Evolutionary conservation across 2,329 filamentous ascomycete genomes (phyloP).

Genomic region (Fusarium keratoplasticum): DNA sequence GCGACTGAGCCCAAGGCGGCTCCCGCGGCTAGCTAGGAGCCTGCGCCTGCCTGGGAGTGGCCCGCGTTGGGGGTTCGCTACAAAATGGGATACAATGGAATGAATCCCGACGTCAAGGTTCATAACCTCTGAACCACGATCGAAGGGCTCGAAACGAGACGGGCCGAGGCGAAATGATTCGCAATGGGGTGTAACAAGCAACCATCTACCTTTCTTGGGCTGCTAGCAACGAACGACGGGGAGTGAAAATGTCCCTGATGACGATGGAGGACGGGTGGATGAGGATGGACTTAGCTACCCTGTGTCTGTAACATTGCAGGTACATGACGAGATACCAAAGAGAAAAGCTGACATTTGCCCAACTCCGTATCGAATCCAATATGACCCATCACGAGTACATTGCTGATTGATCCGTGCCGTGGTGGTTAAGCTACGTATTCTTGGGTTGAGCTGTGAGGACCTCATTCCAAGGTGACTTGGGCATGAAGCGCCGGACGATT

Average conservation of each 20-base stretch:
- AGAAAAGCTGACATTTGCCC: constrained; percentile 7
- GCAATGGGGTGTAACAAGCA: not conserved
- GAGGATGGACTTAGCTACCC: constrained; percentile 9
- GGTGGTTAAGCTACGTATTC: not conserved
- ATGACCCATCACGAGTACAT: not conserved
- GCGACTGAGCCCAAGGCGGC: constrained; percentile 52
- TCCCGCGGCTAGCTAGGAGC: constrained; percentile 46
- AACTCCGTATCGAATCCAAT: not conserved
- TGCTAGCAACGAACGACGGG: not conserved
- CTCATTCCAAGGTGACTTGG: not conserved
- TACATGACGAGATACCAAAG: constrained; percentile 32
- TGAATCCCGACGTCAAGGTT: not conserved
- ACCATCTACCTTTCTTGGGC: not conserved
- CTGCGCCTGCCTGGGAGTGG: constrained; percentile 47
- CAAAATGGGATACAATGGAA: constrained; percentile 9
- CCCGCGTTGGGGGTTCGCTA: constrained; percentile 22
- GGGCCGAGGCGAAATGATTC: not conserved
- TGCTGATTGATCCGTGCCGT: not conserved
- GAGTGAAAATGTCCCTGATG: not conserved
- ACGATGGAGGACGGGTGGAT: constrained; percentile 5
- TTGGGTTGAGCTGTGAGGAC: not conserved
- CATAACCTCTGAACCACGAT: constrained; percentile 7
- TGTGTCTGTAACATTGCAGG: constrained; percentile 13
- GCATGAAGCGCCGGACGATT: not conserved
- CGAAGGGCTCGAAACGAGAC: not conserved